These are phyloP conservation scores for Ophiostoma sp. DNA, from an alignment of 2,329 filamentous ascomycete genomes.

Conservation along the genomic window DNA sequence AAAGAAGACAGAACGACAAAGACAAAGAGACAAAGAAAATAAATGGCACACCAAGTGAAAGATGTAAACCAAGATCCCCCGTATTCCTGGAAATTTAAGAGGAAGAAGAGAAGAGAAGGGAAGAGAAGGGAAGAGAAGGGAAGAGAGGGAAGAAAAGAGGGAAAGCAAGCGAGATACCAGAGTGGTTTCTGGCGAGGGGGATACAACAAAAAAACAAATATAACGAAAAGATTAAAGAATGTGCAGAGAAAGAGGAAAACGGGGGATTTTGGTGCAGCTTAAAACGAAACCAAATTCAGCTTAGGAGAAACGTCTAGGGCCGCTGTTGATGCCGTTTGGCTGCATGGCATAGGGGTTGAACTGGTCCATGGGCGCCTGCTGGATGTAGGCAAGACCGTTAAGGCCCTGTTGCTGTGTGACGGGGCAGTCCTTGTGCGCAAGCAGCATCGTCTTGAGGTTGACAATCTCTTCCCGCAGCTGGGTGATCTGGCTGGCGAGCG, in stretches of 20 bases:
- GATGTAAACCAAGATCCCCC: background rate
- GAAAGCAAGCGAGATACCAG: background rate
- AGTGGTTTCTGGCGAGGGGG: background rate
- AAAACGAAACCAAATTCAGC: background rate
- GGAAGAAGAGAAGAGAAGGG: background rate
- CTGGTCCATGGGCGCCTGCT: slow-evolving; percentile 45
- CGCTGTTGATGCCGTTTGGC: slow-evolving; percentile 41
- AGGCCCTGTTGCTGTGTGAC: slow-evolving; percentile 83
- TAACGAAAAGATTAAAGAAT: background rate
- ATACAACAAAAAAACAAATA: slow-evolving; percentile 1
- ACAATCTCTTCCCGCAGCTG: slow-evolving; percentile 88
- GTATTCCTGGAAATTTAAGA: background rate
- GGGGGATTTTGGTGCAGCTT: background rate
- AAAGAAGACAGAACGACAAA: slow-evolving; percentile 2
- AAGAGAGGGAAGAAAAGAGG: background rate
- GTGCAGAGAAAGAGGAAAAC: background rate
- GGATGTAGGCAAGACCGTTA: slow-evolving; percentile 41
- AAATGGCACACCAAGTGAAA: background rate
- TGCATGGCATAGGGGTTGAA: slow-evolving; percentile 45
- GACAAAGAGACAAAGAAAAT: background rate
- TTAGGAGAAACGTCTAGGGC: slow-evolving; percentile 46
- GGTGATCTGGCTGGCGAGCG: slow-evolving; percentile 74
- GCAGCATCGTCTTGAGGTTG: slow-evolving; percentile 83
- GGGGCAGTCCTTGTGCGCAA: slow-evolving; percentile 94
- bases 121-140: background rate